phyloP scores from a whole-genome alignment of 2,329 filamentous ascomycete genomes.

The Kalaharituber pfeilii region DNA sequence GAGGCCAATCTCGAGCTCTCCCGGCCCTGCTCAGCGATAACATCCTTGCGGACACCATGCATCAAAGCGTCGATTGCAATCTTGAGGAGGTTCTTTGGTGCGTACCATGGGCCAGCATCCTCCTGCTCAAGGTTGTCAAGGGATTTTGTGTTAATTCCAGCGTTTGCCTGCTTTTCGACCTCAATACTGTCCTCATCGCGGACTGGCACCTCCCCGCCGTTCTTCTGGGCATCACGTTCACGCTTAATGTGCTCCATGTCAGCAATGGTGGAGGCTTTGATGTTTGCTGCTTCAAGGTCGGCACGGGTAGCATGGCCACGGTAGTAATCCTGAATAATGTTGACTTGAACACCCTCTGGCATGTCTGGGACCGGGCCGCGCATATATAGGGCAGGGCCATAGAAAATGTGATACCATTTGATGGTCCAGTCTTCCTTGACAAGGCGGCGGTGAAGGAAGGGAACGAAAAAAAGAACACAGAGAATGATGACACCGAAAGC shows the following conservation, averaged over 20 bases:
- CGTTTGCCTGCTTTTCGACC: conserved; percentile 5
- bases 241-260: conserved; percentile 20
- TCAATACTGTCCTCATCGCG: conserved; percentile 22
- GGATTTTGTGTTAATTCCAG: conserved; percentile 4
- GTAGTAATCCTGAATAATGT: conserved; percentile 38
- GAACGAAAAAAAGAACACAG: conserved; percentile 38
- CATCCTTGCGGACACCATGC: conserved; percentile 36
- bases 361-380: conserved; percentile 27
- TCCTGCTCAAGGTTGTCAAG: conserved; percentile 28
- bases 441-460: conserved; percentile 42
- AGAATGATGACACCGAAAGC: conserved; percentile 36
- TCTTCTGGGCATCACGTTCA: conserved; percentile 19
- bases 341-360: conserved; percentile 28
- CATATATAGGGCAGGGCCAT: conserved; percentile 37
- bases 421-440: conserved; percentile 45
- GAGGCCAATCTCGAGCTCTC: conserved; percentile 35
- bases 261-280: conserved; percentile 11
- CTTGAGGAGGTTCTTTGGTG: conserved; percentile 31
- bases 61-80: conserved; percentile 32
- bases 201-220: conserved; percentile 5
- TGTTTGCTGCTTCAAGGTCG: conserved; percentile 30
- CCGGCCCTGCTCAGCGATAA: conserved; percentile 29
- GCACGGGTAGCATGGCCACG: conserved; percentile 38
- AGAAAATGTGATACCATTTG: conserved; percentile 36
- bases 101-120: conserved; percentile 32